Base-by-base conservation (phyloP, 331 rosid species). In the Phaseolus coccineus region DNA sequence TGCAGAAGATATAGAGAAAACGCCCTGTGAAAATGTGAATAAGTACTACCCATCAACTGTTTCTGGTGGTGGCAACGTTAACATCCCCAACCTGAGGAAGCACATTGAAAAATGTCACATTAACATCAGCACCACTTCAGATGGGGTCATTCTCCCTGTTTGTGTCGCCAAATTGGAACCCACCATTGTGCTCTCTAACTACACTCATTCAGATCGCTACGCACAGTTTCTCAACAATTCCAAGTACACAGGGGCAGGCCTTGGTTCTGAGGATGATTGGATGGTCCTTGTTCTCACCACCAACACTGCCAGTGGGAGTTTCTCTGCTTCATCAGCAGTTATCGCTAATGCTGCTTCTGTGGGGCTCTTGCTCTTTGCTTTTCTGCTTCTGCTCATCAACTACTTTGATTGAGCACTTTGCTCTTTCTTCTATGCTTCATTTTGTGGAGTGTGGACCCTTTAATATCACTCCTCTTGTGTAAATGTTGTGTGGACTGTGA, bases 1-100 rank as follows among this genome's bases (percentile, higher is more conserved):
- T 2, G 98, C 96, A 5, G 86, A 86, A 0, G 97, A 89, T 30
- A 81, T 87, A 6, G 88, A 90, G 40, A 67, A 91, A 80, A 85
- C 65, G 46, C 90, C 87, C 2, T 96, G 98, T 79, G 81, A 87
- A 52, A 78, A 77, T 12, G 90, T 58, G 80, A 58, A 69, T 57
- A 71, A 76, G 80, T 76, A 30, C 81, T 12, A 81, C 80, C 81
- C 79, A 71, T 78, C 2, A 28, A 66, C 77, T 73, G 44, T 65
- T 77, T 24, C 65, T 79, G 65, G 47, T 76, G 62, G 51, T 39
- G 58, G 87, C 70, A 30, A 46, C 73, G 55, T 67, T 0, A 86
- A 77, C 11, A 74, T 91, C 12, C 70, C 92, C 4, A 80, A 90
- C 84, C 66, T 86, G 48, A 84, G 52, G 8, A 83, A 84, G 15